Conservation (phyloP, 1,139 yeast species). For the Kluyveromyces sp. region DNA sequence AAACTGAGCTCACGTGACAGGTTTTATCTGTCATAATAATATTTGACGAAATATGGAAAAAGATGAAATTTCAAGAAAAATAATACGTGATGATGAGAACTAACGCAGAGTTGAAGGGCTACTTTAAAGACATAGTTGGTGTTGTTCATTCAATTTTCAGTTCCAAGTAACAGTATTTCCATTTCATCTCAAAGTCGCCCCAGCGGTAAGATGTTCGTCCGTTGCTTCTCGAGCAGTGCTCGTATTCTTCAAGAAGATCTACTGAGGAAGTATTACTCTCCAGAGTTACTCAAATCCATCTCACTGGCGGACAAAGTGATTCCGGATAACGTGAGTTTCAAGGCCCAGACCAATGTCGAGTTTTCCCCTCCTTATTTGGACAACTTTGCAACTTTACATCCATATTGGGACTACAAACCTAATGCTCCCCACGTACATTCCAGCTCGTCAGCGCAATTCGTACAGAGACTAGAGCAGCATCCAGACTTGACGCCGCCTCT, state of each 20-base stretch:
- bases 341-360: constrained; percentile 31
- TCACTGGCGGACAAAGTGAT: constrained; percentile 71
- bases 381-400: constrained; percentile 51
- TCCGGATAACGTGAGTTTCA: constrained; percentile 40
- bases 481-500: constrained; percentile 35
- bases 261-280: constrained; percentile 26
- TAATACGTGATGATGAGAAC: neutral
- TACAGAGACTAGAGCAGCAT: constrained; percentile 23
- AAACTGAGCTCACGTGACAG: no score
- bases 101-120: no score
- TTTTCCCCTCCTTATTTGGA: constrained; percentile 59
- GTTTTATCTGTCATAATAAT: no score
- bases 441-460: constrained; percentile 40
- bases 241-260: constrained; percentile 9
- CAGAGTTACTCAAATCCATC: constrained; percentile 61
- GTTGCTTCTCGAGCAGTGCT: constrained; percentile 7
- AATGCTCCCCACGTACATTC: constrained; percentile 34
- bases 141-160: no score
- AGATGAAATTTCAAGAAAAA: neutral
- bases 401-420: constrained; percentile 49
- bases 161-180: no score
- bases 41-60: neutral
- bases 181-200: no score
- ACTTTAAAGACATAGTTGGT: no score
- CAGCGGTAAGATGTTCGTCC: constrained; percentile 1